Evolutionary conservation across 805 yeast species (phyloP).

Genomic region (Saturnispora besseyi): DNA sequence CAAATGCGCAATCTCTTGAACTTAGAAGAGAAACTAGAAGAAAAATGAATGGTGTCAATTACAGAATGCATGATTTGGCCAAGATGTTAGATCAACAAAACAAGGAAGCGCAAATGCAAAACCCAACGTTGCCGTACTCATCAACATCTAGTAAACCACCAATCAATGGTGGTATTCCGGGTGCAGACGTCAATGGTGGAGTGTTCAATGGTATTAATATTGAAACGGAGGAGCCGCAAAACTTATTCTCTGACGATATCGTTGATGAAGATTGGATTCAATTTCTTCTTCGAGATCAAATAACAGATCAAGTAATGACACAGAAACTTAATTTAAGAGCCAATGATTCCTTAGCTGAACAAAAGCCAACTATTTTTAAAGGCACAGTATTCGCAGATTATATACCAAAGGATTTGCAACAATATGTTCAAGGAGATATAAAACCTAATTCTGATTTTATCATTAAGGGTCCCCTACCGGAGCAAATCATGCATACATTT

Average conservation of each 20-base stretch:
- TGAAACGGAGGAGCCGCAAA: constrained; percentile 2
- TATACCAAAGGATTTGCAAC: constrained; percentile 22
- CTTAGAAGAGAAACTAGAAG: constrained; percentile 17
- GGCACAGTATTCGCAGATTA: constrained; percentile 22
- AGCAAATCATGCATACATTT: constrained; percentile 21
- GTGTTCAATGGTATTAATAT: background rate
- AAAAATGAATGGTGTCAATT: constrained; percentile 19
- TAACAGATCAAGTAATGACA: constrained; percentile 8
- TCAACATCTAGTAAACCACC: background rate
- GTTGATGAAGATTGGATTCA: constrained; percentile 29
- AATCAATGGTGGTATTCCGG: background rate
- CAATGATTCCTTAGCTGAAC: constrained; percentile 5
- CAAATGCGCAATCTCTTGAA: constrained; percentile 21
- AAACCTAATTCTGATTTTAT: constrained; percentile 23
- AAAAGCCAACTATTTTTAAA: constrained; percentile 17
- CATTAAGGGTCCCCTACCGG: constrained; percentile 30
- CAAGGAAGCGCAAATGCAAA: constrained; percentile 20
- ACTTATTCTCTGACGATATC: constrained; percentile 10
- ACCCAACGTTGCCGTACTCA: constrained; percentile 16
- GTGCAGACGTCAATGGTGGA: background rate
- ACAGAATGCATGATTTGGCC: constrained; percentile 26
- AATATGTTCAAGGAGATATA: constrained; percentile 11
- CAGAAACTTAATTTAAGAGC: constrained; percentile 2
- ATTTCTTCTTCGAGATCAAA: constrained; percentile 23
- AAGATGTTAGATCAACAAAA: constrained; percentile 26